Evolutionary conservation across 2,329 filamentous ascomycete genomes (phyloP).

Genomic region (Elsinoe fawcettii): DNA sequence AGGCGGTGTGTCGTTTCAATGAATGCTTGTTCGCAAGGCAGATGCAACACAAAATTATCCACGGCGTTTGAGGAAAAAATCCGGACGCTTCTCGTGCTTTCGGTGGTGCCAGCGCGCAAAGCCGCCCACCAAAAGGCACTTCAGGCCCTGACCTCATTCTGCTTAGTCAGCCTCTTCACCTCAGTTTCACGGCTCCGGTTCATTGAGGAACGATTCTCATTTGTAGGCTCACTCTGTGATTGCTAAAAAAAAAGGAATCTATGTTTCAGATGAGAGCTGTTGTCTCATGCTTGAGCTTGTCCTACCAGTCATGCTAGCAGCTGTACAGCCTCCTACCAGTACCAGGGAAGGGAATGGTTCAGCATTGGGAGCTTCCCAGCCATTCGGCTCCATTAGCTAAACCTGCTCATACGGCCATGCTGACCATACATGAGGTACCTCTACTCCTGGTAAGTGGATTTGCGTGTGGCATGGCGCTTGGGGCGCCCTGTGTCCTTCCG

Average conservation of each 20-base stretch:
- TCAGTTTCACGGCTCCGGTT: background rate
- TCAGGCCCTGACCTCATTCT: background rate
- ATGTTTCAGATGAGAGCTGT: no score
- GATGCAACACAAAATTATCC: background rate
- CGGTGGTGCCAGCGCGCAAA: background rate
- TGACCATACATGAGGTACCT: no score
- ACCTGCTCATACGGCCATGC: no score
- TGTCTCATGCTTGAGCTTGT: no score
- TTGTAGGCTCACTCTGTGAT: no score
- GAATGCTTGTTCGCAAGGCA: background rate
- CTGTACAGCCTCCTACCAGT: no score
- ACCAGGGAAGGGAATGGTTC: no score
- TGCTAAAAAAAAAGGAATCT: no score
- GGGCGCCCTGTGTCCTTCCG: background rate
- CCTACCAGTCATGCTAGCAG: no score
- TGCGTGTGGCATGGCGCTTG: background rate
- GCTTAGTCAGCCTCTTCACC: background rate
- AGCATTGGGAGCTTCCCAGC: no score
- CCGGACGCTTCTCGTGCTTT: background rate
- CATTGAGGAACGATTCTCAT: background rate
- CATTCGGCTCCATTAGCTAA: no score
- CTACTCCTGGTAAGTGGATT: background rate
- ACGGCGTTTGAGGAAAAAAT: constrained; percentile 4
- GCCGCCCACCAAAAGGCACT: background rate
- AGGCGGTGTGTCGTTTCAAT: background rate